Evolutionary conservation across 345 rosid genomes (phyloP), one percentile per base, ranked within the genome.

Genomic region (Nasturtium officinale): DNA sequence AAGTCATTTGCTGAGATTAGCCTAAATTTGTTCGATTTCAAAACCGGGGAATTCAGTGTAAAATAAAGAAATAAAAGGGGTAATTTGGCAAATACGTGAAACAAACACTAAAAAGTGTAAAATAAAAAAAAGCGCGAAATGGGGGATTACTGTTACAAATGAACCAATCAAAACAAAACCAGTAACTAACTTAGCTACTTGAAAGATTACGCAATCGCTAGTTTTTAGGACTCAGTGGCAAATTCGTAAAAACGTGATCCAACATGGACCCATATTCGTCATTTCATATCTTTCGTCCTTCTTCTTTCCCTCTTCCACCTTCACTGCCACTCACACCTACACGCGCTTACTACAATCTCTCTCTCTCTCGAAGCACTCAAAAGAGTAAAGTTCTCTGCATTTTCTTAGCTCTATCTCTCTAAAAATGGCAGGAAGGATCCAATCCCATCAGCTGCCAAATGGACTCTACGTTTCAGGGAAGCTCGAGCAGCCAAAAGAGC

Each of bases 401-500:
- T 64, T 65, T 55, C 56, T 65, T 65, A n/a, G 33, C 35, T 16
- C 65, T 28, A 59, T 33, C 64, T 62, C 80, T 69, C 71, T 61
- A 32, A 15, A 17, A 69, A 94, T 94, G 98, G 86, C 88, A 12
- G 74, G 85, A 40, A 85, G 98, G 37, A 75, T 86, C 66, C 96
- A 87, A n/a, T 84, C 98, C 18, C 97, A 91, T 74, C 92, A 91
- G 88, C 91, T 94, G 18, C 89, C 85, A 50, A 94, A 65, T 63
- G 98, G 98, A 16, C 79, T 94, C 9, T 77, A 82, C 35, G 98
- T 94, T 0, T 94, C 98, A 6, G 98, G 97, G 0, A 82, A 86
- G 46, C 91, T 85, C 15, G 97, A 86, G 45, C 87, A 81, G 64
- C 83, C 67, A 1, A 87, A 87, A 70, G 97, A 91, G 59, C 82